Conservation (phyloP, 2,329 filamentous ascomycete genomes). For the Fusarium caatingaense region DNA sequence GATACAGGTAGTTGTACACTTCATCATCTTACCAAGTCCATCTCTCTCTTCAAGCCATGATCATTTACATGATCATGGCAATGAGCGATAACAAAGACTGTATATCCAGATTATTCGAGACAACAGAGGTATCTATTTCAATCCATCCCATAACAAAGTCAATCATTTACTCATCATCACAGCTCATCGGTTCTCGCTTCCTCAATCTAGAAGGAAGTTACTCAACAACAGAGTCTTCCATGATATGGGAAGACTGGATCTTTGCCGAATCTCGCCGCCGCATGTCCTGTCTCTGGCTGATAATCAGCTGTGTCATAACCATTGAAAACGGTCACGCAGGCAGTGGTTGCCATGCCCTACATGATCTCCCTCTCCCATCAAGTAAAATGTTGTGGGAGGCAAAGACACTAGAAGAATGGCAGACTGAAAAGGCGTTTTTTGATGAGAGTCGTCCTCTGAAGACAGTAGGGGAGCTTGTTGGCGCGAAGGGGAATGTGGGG, state of each 20-base stretch:
- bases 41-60: constrained; percentile 39
- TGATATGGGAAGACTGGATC: constrained; percentile 48
- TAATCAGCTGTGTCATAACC: constrained; percentile 39
- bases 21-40: constrained; percentile 28
- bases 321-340: constrained; percentile 26
- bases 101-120: constrained; percentile 24
- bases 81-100: constrained; percentile 33
- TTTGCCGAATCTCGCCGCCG: constrained; percentile 48
- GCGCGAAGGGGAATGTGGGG: not conserved
- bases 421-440: constrained; percentile 37
- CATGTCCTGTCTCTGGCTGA: constrained; percentile 43
- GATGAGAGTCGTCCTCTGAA: constrained; percentile 17
- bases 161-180: rapidly evolving
- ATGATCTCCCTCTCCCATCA: constrained; percentile 30
- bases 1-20: not conserved
- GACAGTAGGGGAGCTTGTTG: constrained; percentile 39
- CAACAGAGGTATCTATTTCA: constrained; percentile 24
- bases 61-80: constrained; percentile 49
- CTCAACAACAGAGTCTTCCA: constrained; percentile 22
- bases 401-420: constrained; percentile 42
- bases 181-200: constrained; percentile 34
- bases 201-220: constrained; percentile 11
- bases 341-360: constrained; percentile 1
- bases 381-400: constrained; percentile 44
- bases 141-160: not conserved